Percentiles rank a stretch among this genome's conserved stretches.
Evolutionary conservation across 2,329 filamentous ascomycete genomes (phyloP).

Genomic region (Beauveria sp.): DNA sequence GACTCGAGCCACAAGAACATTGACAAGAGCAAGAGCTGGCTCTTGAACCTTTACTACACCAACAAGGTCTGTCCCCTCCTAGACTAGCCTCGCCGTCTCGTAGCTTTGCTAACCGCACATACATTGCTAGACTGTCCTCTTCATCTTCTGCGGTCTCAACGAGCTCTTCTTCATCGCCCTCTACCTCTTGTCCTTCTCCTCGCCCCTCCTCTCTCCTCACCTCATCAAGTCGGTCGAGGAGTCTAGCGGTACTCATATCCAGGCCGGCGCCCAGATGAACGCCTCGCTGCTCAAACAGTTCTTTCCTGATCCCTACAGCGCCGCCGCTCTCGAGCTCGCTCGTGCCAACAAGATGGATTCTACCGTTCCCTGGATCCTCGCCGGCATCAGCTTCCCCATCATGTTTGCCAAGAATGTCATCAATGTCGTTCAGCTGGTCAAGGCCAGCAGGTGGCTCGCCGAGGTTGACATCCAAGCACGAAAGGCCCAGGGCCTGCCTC

Average conservation of each 20-base stretch:
- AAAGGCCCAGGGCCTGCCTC: conserved; percentile 43
- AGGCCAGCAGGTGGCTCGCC: conserved; percentile 85
- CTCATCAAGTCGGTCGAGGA: conserved; percentile 59
- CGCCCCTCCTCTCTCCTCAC: conserved; percentile 78
- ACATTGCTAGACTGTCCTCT: conserved; percentile 66
- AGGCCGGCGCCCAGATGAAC: conserved; percentile 62
- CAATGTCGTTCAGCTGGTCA: conserved; percentile 89
- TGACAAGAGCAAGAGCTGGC: conserved; percentile 76
- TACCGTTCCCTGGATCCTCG: conserved; percentile 60
- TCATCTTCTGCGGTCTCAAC: conserved; percentile 83
- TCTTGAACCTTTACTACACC: conserved; percentile 93
- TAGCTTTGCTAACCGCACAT: background rate
- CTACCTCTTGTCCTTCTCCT: conserved; percentile 95
- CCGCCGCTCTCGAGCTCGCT: conserved; percentile 84
- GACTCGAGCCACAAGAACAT: conserved; percentile 88
- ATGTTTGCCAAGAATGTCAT: conserved; percentile 91
- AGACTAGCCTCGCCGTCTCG: background rate
- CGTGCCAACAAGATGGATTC: conserved; percentile 89
- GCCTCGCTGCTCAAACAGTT: conserved; percentile 64
- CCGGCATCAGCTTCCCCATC: conserved; percentile 70
- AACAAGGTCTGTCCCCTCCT: conserved; percentile 68
- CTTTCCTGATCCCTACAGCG: conserved; percentile 85
- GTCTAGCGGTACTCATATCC: conserved; percentile 42
- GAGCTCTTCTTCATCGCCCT: conserved; percentile 97
- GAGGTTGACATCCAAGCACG: conserved; percentile 76